Evolutionary conservation across 2,329 filamentous ascomycete genomes (phyloP).

Genomic region (Fusarium mundagurra): DNA sequence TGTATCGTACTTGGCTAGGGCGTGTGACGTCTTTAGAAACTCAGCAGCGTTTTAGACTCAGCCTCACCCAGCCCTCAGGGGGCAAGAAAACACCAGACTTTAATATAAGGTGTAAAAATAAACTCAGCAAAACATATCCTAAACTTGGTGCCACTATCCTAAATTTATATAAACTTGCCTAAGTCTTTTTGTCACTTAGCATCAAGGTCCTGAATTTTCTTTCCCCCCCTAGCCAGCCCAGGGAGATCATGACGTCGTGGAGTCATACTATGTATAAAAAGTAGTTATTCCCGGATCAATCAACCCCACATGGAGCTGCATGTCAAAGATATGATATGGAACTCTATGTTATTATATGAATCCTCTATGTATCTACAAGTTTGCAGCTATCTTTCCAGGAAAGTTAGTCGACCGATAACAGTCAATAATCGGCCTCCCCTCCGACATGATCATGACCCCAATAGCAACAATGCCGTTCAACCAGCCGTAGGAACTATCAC

Average conservation of each 20-base stretch:
- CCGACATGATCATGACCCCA: slow-evolving; percentile 31
- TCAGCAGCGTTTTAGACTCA: background rate
- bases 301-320: background rate
- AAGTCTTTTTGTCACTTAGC: too few relatives aligned
- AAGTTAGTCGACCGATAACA: slow-evolving; percentile 39
- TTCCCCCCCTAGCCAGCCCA: too few relatives aligned
- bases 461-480: slow-evolving; percentile 30
- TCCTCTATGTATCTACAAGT: background rate
- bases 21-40: background rate
- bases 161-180: too few relatives aligned
- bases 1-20: background rate
- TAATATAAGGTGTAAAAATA: too few relatives aligned
- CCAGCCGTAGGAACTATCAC: slow-evolving; percentile 22
- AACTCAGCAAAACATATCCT: too few relatives aligned
- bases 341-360: background rate
- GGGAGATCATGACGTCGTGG: background rate
- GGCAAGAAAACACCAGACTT: too few relatives aligned
- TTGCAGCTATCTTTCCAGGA: slow-evolving; percentile 7
- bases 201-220: too few relatives aligned
- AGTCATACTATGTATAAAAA: background rate
- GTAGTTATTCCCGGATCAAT: background rate
- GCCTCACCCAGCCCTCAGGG: background rate
- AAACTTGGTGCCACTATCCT: too few relatives aligned
- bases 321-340: background rate
- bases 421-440: slow-evolving; percentile 31